A percentile compares a stretch with the other conserved stretches of the same genome.
Conservation (phyloP, 2,329 filamentous ascomycete genomes). For the Aspergillus sclerotialis region DNA sequence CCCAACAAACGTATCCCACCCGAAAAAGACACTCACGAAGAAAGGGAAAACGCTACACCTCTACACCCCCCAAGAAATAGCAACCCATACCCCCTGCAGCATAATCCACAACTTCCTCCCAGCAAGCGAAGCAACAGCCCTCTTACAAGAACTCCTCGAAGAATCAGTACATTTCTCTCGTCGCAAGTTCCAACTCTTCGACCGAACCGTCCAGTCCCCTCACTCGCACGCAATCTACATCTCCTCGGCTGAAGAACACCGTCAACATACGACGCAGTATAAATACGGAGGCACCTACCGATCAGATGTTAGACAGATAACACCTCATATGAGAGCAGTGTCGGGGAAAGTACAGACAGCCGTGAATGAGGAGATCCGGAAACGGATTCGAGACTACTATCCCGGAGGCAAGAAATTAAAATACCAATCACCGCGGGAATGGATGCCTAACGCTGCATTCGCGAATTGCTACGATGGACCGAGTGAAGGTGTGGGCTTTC, state of each 20-base stretch:
- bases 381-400: slow-evolving; percentile 62
- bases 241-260: slow-evolving; percentile 61
- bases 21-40: slow-evolving; percentile 47
- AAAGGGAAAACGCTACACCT: slow-evolving; percentile 80
- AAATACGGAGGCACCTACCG: slow-evolving; percentile 74
- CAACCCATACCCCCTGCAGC: slow-evolving; percentile 78
- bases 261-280: slow-evolving; percentile 69
- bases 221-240: slow-evolving; percentile 83
- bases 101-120: slow-evolving; percentile 89
- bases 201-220: slow-evolving; percentile 75
- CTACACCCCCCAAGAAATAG: slow-evolving; percentile 73
- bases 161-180: slow-evolving; percentile 66
- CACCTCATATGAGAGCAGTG: slow-evolving; percentile 65
- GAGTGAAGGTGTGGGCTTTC: slow-evolving; percentile 79
- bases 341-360: slow-evolving; percentile 62
- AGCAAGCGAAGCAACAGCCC: slow-evolving; percentile 59
- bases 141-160: slow-evolving; percentile 67
- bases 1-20: slow-evolving; percentile 16
- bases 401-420: slow-evolving; percentile 65
- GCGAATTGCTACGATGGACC: slow-evolving; percentile 89
- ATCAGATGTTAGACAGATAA: slow-evolving; percentile 69
- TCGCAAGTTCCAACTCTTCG: slow-evolving; percentile 77
- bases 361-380: slow-evolving; percentile 71
- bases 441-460: slow-evolving; percentile 84
- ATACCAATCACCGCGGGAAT: slow-evolving; percentile 65